A percentile compares a stretch with the other conserved stretches of the same genome.
phyloP scores from a whole-genome alignment of 2,329 filamentous ascomycete genomes.

The Apiospora sp. region DNA sequence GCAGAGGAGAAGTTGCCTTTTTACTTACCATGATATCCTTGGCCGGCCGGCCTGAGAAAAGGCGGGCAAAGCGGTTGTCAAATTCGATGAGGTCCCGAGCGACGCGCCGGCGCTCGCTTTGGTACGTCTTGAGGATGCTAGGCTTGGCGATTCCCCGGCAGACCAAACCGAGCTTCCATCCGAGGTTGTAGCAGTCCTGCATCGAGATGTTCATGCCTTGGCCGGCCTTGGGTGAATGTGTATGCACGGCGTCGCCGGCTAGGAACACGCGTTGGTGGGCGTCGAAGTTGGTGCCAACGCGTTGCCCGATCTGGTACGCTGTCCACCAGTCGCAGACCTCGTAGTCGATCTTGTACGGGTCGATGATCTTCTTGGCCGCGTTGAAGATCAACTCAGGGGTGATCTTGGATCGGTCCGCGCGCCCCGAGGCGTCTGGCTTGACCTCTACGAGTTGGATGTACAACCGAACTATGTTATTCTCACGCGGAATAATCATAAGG shows the following conservation, averaged over 20 bases:
- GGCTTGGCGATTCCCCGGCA: constrained; percentile 64
- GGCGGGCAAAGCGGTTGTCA: constrained; percentile 62
- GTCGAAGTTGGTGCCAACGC: constrained; percentile 75
- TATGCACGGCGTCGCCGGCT: constrained; percentile 68
- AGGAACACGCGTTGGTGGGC: constrained; percentile 70
- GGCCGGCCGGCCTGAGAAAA: constrained; percentile 65
- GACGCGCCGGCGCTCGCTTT: constrained; percentile 68
- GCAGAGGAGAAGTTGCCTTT: neutral
- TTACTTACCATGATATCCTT: constrained; percentile 56
- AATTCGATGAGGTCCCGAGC: constrained; percentile 67
- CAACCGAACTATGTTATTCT: constrained; percentile 74
- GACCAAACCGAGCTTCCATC: constrained; percentile 55
- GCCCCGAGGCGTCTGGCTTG: constrained; percentile 56
- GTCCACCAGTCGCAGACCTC: constrained; percentile 74
- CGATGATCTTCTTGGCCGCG: constrained; percentile 68
- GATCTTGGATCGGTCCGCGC: constrained; percentile 40
- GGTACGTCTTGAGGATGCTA: constrained; percentile 66
- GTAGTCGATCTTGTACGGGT: constrained; percentile 65
- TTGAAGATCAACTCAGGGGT: constrained; percentile 74
- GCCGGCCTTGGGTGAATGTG: constrained; percentile 68
- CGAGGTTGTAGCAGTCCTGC: constrained; percentile 62
- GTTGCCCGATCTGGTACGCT: constrained; percentile 74
- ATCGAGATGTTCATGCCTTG: constrained; percentile 66
- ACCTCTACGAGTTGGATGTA: constrained; percentile 52
- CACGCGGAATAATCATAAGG: constrained; percentile 76